phyloP scores from a whole-genome alignment of 345 rosid genomes.

The Melastoma malabathricum region DNA sequence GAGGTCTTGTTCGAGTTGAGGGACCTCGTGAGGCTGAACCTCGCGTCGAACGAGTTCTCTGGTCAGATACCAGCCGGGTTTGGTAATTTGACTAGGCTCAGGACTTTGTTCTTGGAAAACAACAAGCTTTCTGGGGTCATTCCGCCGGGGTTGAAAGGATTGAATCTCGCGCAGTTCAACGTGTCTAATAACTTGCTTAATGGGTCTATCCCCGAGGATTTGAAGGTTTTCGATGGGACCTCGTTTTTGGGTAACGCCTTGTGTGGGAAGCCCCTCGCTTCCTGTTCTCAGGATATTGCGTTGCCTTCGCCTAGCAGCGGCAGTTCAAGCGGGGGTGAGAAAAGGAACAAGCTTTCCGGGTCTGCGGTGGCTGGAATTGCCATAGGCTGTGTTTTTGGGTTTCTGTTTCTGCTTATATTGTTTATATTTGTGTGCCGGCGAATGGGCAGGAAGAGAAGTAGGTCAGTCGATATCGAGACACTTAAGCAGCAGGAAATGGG shows the following conservation, averaged over 20 bases:
- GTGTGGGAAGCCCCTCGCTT: slow-evolving; percentile 64
- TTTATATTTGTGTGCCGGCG: slow-evolving; percentile 47
- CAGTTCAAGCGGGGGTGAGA: slow-evolving; percentile 9
- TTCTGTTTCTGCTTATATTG: slow-evolving; percentile 32
- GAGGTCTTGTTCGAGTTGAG: slow-evolving; percentile 30
- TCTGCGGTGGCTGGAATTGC: slow-evolving; percentile 86
- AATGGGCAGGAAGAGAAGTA: slow-evolving; percentile 34
- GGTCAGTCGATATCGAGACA: slow-evolving; percentile 50
- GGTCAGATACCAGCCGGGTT: slow-evolving; percentile 55
- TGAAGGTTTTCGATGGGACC: slow-evolving; percentile 26
- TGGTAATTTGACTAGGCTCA: slow-evolving; percentile 54
- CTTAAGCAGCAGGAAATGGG: slow-evolving; percentile 46
- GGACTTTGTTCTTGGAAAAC: slow-evolving; percentile 56
- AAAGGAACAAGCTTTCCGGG: slow-evolving; percentile 54
- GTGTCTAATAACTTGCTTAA: slow-evolving; percentile 33
- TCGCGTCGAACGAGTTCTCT: slow-evolving; percentile 54
- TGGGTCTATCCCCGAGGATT: slow-evolving; percentile 53
- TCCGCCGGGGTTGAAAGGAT: slow-evolving; percentile 25
- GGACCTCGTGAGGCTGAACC: slow-evolving; percentile 52
- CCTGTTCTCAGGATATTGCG: slow-evolving; percentile 14
- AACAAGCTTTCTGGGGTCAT: slow-evolving; percentile 58
- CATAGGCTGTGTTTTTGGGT: slow-evolving; percentile 58
- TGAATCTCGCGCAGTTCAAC: slow-evolving; percentile 26
- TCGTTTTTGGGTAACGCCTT: slow-evolving; percentile 66
- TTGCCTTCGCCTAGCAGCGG: slow-evolving; percentile 33